Base-by-base conservation (phyloP, 768 basidiomycete species). In the Naganishia vishniacii region DNA sequence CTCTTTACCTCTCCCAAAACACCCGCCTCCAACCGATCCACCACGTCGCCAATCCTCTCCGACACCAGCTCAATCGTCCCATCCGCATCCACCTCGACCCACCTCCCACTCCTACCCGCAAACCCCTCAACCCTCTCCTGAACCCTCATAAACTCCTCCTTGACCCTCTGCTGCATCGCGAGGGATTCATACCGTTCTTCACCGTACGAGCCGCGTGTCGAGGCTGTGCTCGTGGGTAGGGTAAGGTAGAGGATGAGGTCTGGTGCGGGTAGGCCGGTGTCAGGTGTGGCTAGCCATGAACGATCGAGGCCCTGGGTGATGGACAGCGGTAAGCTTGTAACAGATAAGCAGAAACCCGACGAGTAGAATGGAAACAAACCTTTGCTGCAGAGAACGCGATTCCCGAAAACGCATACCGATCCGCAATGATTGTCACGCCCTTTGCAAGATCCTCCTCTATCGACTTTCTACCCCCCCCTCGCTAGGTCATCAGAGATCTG, bases 331-430 rank as follows among this genome's bases (percentile, higher is more conserved):
- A 6, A 8, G n/a, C 6, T n/a, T n/a, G n/a, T 12, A 42, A 31
- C 13, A 48, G 16, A 4, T 20, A 9, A 1, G 11, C 18, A 59
- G 40, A 0, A n/a, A 45, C 0, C 12, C 37, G 4, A 37, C 3
- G 25, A 32, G 6, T 40, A 44, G 8, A 29, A 42, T 8, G 13
- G 48, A 6, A 40, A 31, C 74, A 32, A 40, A 79, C 80, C 69
- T 82, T 82, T 49, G 81, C 79, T 45, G 78, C 76, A 2, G 80
- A 79, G 69, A 97, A 98, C 1, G 91, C 92, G 68, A 92, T 86
- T 0, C 94, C 94, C 2, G 93, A 98, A 78, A 97, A 98, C 0
- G 92, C 89, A 75, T 98, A 99, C 45, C 95, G 83, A 75, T 98
- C 94, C 71, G 89, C 91, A 47, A 99, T 78, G 72, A 99, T 80